A percentile compares a stretch with the other conserved stretches of the same genome.
phyloP scores from a whole-genome alignment of 1,284 basidiomycete species.

The Anthracocystis walkeri region DNA sequence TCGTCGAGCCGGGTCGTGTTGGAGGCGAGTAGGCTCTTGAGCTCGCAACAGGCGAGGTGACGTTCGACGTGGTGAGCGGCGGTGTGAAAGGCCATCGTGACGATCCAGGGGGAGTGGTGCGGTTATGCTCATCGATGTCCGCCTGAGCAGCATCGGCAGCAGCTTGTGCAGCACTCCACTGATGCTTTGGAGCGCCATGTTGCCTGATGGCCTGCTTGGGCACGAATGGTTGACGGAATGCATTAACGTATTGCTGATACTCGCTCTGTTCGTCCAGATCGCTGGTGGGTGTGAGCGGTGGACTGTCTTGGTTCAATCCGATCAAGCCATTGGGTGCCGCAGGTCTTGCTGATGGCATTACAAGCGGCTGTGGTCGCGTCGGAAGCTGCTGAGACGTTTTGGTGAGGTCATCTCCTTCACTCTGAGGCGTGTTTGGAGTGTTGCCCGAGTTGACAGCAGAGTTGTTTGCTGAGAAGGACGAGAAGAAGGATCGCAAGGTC shows the following conservation, averaged over 20 bases:
- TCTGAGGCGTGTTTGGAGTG: conserved; percentile 26
- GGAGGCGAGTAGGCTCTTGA: conserved; percentile 47
- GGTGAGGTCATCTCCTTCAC: conserved; percentile 3
- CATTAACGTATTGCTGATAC: conserved; percentile 38
- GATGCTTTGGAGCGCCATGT: conserved; percentile 49
- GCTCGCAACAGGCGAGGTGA: conserved; percentile 42
- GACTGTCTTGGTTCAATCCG: conserved; percentile 60
- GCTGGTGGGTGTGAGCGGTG: conserved; percentile 60
- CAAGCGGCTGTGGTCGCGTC: conserved; percentile 38
- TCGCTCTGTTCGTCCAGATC: conserved; percentile 46
- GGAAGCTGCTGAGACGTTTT: conserved; percentile 1
- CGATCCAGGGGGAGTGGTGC: conserved; percentile 31
- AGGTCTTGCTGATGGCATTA: conserved; percentile 60
- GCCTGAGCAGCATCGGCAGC: conserved; percentile 48
- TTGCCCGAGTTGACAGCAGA: conserved; percentile 23
- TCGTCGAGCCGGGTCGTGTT: conserved; percentile 39
- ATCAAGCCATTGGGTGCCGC: conserved; percentile 50
- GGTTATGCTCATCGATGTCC: conserved; percentile 24
- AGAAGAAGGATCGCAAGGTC: conserved; percentile 52
- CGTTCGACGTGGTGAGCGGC: conserved; percentile 43
- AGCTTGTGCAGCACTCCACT: conserved; percentile 59
- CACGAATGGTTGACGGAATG: conserved; percentile 33
- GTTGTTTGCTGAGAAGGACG: conserved; percentile 41
- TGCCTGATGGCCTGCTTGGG: conserved; percentile 17
- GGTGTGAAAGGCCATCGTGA: conserved; percentile 47